phyloP scores from a whole-genome alignment of 2,329 filamentous ascomycete genomes.

The Aspergillus sp. region DNA sequence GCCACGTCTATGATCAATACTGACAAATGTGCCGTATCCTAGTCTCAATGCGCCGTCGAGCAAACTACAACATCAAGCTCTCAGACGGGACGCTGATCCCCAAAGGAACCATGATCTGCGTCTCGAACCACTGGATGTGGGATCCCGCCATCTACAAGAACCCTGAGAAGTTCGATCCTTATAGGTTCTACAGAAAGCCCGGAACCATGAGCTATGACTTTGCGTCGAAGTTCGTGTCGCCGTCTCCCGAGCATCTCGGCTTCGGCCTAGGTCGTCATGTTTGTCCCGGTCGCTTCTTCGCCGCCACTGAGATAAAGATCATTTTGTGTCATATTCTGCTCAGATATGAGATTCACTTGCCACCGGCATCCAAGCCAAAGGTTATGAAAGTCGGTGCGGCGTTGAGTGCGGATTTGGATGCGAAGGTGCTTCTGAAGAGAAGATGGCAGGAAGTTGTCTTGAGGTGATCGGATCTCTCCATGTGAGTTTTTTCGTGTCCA shows the following conservation, averaged over 20 bases:
- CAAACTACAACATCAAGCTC: background rate
- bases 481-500: too few species aligned
- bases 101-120: background rate
- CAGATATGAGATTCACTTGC: constrained; percentile 51
- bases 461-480: background rate
- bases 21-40: background rate
- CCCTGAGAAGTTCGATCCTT: constrained; percentile 5
- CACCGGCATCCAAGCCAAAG: background rate
- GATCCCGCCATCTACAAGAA: constrained; percentile 1
- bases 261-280: constrained; percentile 31
- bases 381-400: background rate
- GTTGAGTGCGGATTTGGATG: background rate
- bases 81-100: background rate
- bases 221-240: constrained; percentile 13
- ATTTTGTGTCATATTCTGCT: constrained; percentile 49
- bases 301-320: constrained; percentile 54
- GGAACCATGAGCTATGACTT: background rate
- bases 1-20: background rate
- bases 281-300: constrained; percentile 55
- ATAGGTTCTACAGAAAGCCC: constrained; percentile 7
- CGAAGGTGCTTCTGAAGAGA: background rate
- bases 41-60: background rate
- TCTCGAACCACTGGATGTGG: background rate
- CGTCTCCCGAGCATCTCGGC: constrained; percentile 15
- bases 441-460: background rate